Evolutionary conservation across 805 yeast genomes (phyloP).

Genomic region (Saturnispora serradocipensis): DNA sequence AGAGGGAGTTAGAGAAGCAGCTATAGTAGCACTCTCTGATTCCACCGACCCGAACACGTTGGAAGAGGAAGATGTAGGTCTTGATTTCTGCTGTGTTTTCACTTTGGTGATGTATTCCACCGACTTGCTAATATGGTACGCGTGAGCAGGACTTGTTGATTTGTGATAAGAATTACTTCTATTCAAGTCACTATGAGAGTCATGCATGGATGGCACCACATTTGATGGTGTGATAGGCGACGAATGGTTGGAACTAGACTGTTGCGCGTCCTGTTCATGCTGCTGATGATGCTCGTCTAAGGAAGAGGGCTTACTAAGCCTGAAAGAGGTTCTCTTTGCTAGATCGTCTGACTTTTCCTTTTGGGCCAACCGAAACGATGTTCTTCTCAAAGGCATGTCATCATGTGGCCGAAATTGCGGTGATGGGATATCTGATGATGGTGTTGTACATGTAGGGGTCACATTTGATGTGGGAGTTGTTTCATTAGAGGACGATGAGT

Average conservation of each 20-base stretch:
- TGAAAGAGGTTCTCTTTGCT: conserved; percentile 15
- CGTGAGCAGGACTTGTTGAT: neutral
- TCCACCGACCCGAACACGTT: neutral
- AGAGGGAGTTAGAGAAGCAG: neutral
- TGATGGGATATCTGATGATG: conserved; percentile 18
- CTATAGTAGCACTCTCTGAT: neutral
- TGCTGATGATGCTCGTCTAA: neutral
- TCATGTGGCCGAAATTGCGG: conserved; percentile 13
- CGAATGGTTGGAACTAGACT: neutral
- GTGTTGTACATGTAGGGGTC: neutral
- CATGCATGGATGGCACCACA: neutral
- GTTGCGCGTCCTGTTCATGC: neutral
- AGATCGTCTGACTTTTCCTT: conserved; percentile 8
- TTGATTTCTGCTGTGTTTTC: neutral
- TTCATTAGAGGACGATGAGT: neutral
- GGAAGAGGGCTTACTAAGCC: conserved; percentile 3
- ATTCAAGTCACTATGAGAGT: neutral
- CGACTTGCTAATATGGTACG: conserved; percentile 6
- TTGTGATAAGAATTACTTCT: conserved; percentile 5
- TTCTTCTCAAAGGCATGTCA: conserved; percentile 17
- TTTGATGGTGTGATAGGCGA: neutral
- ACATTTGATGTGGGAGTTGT: conserved; percentile 9
- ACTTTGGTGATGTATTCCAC: conserved; percentile 6
- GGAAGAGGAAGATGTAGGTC: neutral
- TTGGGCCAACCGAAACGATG: conserved; percentile 18